These are phyloP conservation scores for Evansstolkia leycettana DNA, from an alignment of 495 filamentous ascomycete genomes.

Conservation along the genomic window DNA sequence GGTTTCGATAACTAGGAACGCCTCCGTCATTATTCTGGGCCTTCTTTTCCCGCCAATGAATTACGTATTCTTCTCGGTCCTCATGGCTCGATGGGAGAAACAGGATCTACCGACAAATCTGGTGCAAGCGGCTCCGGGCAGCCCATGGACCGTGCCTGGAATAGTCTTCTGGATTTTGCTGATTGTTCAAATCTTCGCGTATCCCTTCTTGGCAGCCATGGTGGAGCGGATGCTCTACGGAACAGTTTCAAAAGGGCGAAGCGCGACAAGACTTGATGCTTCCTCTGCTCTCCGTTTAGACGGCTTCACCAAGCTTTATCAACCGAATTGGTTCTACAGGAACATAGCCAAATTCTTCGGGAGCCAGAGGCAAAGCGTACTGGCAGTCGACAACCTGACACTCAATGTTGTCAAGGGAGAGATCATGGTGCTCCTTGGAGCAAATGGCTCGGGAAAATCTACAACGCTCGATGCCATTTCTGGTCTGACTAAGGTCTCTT, in stretches of 20 bases:
- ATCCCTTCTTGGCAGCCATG: constrained; percentile 55
- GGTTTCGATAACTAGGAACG: constrained; percentile 38
- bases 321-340: constrained; percentile 47
- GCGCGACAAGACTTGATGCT: constrained; percentile 27
- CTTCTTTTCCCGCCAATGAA: constrained; percentile 68
- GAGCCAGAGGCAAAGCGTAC: constrained; percentile 46
- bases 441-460: constrained; percentile 78
- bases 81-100: constrained; percentile 55
- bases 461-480: constrained; percentile 81
- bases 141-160: constrained; percentile 48
- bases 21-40: constrained; percentile 46
- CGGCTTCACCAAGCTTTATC: constrained; percentile 62
- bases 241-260: constrained; percentile 50
- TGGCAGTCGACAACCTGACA: constrained; percentile 58
- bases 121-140: constrained; percentile 40
- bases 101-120: constrained; percentile 42
- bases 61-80: constrained; percentile 58
- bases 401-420: constrained; percentile 58
- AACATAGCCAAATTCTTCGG: constrained; percentile 33
- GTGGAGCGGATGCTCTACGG: constrained; percentile 68
- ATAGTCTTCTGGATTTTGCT: constrained; percentile 59
- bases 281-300: constrained; percentile 46
- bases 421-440: constrained; percentile 70
- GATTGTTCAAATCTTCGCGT: constrained; percentile 59
- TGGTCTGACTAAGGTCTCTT: constrained; percentile 58